Evolutionary conservation across 2,329 filamentous ascomycete genomes (phyloP).

Genomic region (Truncatella angustata): DNA sequence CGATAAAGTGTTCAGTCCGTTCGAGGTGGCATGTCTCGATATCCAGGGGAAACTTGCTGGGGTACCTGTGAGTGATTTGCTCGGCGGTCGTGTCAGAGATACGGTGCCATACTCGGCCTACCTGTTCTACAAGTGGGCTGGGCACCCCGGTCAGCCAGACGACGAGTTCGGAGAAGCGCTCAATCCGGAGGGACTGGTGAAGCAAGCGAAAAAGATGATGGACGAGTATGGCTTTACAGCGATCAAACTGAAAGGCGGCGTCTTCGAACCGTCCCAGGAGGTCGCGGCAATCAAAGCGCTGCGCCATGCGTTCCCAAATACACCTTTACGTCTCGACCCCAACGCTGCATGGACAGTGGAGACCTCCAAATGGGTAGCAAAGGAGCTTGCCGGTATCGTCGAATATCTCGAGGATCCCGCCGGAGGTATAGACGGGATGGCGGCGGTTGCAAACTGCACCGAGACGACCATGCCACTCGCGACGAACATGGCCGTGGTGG

Average conservation of each 20-base stretch:
- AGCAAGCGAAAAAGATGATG: constrained; percentile 35
- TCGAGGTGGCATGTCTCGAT: constrained; percentile 41
- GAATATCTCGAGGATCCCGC: constrained; percentile 41
- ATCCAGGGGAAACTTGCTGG: constrained; percentile 39
- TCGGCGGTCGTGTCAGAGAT: constrained; percentile 37
- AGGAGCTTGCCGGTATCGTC: constrained; percentile 33
- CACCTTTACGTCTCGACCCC: constrained; percentile 36
- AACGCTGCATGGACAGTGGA: constrained; percentile 38
- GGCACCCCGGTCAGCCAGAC: constrained; percentile 36
- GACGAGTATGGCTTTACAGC: constrained; percentile 42
- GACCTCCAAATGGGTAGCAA: constrained; percentile 37
- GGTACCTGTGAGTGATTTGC: constrained; percentile 35
- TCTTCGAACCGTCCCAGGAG: constrained; percentile 37
- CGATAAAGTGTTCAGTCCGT: constrained; percentile 41
- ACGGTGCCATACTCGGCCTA: constrained; percentile 41
- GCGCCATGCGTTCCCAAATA: constrained; percentile 32
- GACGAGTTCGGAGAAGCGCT: constrained; percentile 39
- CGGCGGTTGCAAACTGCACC: constrained; percentile 33
- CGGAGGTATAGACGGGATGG: constrained; percentile 40
- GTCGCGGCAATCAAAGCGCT: constrained; percentile 37
- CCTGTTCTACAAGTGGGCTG: constrained; percentile 41
- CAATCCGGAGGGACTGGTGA: constrained; percentile 31
- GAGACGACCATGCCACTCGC: constrained; percentile 39
- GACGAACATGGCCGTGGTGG: constrained; percentile 42
- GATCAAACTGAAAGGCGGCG: constrained; percentile 42